Evolutionary conservation across 306 rosid genomes (phyloP), one percentile per base, ranked within the genome.

Genomic region (Prunus mira): DNA sequence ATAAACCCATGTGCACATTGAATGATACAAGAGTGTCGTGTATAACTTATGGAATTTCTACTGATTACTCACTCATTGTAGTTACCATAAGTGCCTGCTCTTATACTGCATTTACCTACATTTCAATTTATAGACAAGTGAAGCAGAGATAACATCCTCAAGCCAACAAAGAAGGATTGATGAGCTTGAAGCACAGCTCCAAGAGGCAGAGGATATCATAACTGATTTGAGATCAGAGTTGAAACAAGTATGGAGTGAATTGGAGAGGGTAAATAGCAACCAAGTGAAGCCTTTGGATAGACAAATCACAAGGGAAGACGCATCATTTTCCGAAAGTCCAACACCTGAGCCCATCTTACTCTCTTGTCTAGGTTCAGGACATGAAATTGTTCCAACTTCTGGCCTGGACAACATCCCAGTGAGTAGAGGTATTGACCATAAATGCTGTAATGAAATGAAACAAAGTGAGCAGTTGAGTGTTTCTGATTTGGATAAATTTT

Each of bases 191-290:
- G 87, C 92, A 0, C 91, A 87, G 75, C 84, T 93, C 60, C 81
- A 86, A 25, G 92, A 89, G 80, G 96, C 96, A 15, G 97, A 93
- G 87, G 91, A 86, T 65, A 80, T 90, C 49, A 82, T 93, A 72
- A 88, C 84, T 49, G 92, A 89, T 80, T 90, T 93, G 78, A 83
- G 97, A 83, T 80, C 64, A 22, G 92, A 90, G 76, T 73, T 93
- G 86, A 83, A 77, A 76, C 81, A 77, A 61, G 84, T 79, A 15
- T 76, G 73, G 76, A 69, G 22, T 43, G 73, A 80, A 75, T 80
- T 90, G 67, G 88, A 87, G 79, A 88, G 76, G 87, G 77, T 58
- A 77, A 84, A 73, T 81, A 83, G 80, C 70, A 57, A 69, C 63
- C 84, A 72, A 77, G 69, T 76, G 60, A 80, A 74, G 69, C 54